Evolutionary conservation across 805 yeast genomes (phyloP).

Genomic region (Kuraishia capsulata): DNA sequence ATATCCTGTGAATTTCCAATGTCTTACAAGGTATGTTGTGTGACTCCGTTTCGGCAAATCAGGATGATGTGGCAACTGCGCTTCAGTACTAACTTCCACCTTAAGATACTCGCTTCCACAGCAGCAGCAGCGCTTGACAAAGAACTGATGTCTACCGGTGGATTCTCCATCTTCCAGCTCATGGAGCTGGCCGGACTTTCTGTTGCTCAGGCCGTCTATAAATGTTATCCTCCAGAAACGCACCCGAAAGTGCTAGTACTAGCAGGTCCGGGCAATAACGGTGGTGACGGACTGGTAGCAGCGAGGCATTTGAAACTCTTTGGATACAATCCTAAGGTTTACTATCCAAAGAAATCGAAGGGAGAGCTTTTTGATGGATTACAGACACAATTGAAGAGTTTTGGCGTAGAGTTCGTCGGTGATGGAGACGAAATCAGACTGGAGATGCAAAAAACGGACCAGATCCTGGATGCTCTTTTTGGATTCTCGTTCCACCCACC

Average conservation of each 20-base stretch:
- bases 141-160: constrained; percentile 80
- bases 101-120: constrained; percentile 35
- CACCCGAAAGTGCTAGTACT: constrained; percentile 49
- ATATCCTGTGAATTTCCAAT: too few relatives aligned
- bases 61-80: too few relatives aligned
- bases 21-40: too few relatives aligned
- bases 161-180: constrained; percentile 75
- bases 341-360: constrained; percentile 65
- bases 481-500: constrained; percentile 94
- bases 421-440: constrained; percentile 19
- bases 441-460: constrained; percentile 21
- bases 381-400: constrained; percentile 54
- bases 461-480: constrained; percentile 74
- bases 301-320: constrained; percentile 81
- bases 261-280: constrained; percentile 95
- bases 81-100: too few relatives aligned
- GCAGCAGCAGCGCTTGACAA: constrained; percentile 73
- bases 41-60: too few relatives aligned
- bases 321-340: constrained; percentile 70
- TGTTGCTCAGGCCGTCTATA: constrained; percentile 80
- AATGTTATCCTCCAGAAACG: constrained; percentile 48
- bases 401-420: constrained; percentile 51
- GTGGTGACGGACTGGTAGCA: constrained; percentile 95
- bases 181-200: constrained; percentile 97
- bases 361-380: constrained; percentile 51